Conservation (phyloP, 495 filamentous ascomycete genomes). For the Aspergillus olivimuriae region DNA sequence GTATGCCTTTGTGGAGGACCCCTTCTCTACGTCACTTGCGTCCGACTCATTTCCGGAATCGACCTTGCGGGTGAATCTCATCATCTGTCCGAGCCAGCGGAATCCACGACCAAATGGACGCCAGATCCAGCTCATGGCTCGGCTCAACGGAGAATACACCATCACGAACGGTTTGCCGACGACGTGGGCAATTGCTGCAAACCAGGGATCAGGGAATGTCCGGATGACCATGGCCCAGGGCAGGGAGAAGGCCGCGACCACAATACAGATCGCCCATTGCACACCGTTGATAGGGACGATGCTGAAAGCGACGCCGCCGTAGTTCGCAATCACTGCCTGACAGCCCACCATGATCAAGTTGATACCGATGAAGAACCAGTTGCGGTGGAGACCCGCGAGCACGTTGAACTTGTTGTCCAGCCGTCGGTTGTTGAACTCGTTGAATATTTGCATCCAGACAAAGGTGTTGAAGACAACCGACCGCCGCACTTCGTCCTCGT, state of each 20-base stretch:
- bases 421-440: slow-evolving; percentile 78
- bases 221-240: slow-evolving; percentile 60
- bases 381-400: slow-evolving; percentile 61
- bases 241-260: slow-evolving; percentile 60
- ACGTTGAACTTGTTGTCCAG: slow-evolving; percentile 77
- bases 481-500: slow-evolving; percentile 36
- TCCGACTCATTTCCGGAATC: background rate
- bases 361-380: slow-evolving; percentile 67
- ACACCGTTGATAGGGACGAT: slow-evolving; percentile 51
- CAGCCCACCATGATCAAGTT: slow-evolving; percentile 62
- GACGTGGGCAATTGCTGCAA: slow-evolving; percentile 22
- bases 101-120: background rate
- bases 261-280: slow-evolving; percentile 65
- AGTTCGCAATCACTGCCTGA: slow-evolving; percentile 65
- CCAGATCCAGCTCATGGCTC: background rate
- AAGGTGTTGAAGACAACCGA: slow-evolving; percentile 79
- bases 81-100: background rate
- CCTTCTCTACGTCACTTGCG: background rate
- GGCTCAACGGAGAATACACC: slow-evolving; percentile 3
- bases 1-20: background rate
- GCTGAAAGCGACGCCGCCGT: slow-evolving; percentile 59
- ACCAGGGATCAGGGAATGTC: slow-evolving; percentile 43
- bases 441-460: slow-evolving; percentile 89
- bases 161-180: slow-evolving; percentile 5
- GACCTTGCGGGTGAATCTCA: background rate